Conservation (phyloP, 805 yeast genomes). For the Candida hungchunana region DNA sequence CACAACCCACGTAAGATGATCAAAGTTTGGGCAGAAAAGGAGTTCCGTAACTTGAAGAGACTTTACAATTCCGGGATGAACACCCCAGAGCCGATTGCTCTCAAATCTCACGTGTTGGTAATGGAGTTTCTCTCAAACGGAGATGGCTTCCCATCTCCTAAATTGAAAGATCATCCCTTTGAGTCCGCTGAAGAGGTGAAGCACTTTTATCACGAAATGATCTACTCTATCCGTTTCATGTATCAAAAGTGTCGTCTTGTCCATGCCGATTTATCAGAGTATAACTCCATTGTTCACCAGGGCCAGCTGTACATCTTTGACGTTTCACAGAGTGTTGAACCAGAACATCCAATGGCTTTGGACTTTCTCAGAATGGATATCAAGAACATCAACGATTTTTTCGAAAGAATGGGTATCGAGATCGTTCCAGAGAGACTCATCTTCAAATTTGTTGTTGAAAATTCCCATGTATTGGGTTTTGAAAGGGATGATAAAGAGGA, state of each 20-base stretch:
- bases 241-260: conserved; percentile 86
- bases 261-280: conserved; percentile 96
- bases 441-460: conserved; percentile 70
- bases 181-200: conserved; percentile 61
- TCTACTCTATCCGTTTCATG: conserved; percentile 80
- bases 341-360: conserved; percentile 94
- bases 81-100: conserved; percentile 89
- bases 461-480: conserved; percentile 33
- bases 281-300: conserved; percentile 83
- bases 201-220: conserved; percentile 68
- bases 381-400: conserved; percentile 89
- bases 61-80: conserved; percentile 75
- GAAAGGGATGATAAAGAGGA: conserved; percentile 36
- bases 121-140: conserved; percentile 88
- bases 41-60: conserved; percentile 87
- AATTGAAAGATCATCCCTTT: conserved; percentile 78
- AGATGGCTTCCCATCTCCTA: conserved; percentile 85
- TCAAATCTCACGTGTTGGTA: conserved; percentile 84
- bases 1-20: conserved; percentile 97
- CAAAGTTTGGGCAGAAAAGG: conserved; percentile 97
- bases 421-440: conserved; percentile 79
- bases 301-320: conserved; percentile 82
- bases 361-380: conserved; percentile 97
- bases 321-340: conserved; percentile 96
- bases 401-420: conserved; percentile 64